These are phyloP conservation scores for Bremia lactucae DNA, from an alignment of 352 stramenopile species.

Conservation along the genomic window DNA sequence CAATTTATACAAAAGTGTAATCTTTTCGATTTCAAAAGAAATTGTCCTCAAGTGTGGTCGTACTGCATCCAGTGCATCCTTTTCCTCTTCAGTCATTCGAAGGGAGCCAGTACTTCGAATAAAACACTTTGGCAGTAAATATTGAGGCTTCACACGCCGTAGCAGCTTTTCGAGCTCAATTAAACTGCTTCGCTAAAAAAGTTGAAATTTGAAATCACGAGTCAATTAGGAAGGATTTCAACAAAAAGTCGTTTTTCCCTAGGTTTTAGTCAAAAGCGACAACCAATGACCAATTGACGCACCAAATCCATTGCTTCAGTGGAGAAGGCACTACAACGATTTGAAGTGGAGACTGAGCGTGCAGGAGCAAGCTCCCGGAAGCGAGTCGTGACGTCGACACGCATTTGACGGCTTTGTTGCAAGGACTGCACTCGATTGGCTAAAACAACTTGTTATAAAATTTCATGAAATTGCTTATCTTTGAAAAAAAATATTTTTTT, in stretches of 20 bases:
- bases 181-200: constrained; percentile 33
- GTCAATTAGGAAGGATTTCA: not conserved
- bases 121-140: constrained; percentile 48
- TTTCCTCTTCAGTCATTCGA: constrained; percentile 64
- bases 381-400: constrained; percentile 24
- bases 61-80: constrained; percentile 69
- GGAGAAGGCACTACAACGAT: constrained; percentile 7
- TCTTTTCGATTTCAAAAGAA: constrained; percentile 1
- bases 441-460: no score
- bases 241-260: not conserved
- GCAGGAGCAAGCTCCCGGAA: constrained; percentile 28
- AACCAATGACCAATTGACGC: constrained; percentile 1
- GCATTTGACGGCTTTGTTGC: no score
- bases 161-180: constrained; percentile 48
- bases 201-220: not conserved
- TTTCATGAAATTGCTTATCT: no score
- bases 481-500: no score
- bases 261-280: not conserved
- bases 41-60: not conserved
- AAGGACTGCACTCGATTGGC: no score
- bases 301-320: constrained; percentile 26
- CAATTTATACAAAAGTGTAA: not conserved
- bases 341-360: not conserved
- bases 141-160: constrained; percentile 33
- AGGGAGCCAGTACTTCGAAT: constrained; percentile 44